phyloP scores from a whole-genome alignment of 257 asterid species.

The Solanum lignicaule region DNA sequence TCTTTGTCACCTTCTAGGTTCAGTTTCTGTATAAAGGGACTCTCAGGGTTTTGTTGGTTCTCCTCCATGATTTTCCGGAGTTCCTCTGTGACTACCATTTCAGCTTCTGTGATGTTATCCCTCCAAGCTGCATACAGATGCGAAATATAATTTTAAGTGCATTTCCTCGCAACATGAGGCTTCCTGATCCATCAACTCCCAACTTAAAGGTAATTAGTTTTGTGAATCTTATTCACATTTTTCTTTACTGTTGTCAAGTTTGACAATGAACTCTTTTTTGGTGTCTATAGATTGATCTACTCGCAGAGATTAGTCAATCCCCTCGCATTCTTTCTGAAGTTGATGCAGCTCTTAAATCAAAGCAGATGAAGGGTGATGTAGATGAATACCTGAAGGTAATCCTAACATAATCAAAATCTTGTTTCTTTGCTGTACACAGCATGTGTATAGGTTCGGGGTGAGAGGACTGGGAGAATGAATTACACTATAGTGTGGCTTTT shows the following conservation, averaged over 20 bases:
- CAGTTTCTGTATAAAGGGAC: slow-evolving; percentile 89
- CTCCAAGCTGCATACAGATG: slow-evolving; percentile 97
- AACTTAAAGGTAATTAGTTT: slow-evolving; percentile 55
- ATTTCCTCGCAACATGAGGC: slow-evolving; percentile 97
- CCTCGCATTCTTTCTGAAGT: slow-evolving; percentile 94
- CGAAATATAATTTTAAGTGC: slow-evolving; percentile 93
- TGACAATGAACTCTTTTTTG: neutral
- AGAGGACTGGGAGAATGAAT: neutral
- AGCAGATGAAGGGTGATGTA: slow-evolving; percentile 74
- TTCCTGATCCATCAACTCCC: slow-evolving; percentile 96
- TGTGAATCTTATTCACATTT: neutral
- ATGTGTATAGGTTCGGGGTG: neutral
- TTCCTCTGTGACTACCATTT: slow-evolving; percentile 97
- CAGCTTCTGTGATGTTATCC: slow-evolving; percentile 98
- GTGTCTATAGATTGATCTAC: slow-evolving; percentile 63
- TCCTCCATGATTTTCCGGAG: slow-evolving; percentile 96
- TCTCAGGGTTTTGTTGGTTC: slow-evolving; percentile 87
- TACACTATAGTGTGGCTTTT: neutral
- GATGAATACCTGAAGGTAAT: slow-evolving; percentile 90
- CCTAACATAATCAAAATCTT: neutral
- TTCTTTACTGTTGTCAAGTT: neutral
- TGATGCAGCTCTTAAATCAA: slow-evolving; percentile 82
- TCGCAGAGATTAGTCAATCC: slow-evolving; percentile 70
- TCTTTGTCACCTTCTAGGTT: slow-evolving; percentile 32
- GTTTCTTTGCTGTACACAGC: neutral